A percentile compares a stretch with the other conserved stretches of the same genome.
Evolutionary conservation across 192 early-diverging fungal species (phyloP).

Genomic region (Geranomyces michiganensis): DNA sequence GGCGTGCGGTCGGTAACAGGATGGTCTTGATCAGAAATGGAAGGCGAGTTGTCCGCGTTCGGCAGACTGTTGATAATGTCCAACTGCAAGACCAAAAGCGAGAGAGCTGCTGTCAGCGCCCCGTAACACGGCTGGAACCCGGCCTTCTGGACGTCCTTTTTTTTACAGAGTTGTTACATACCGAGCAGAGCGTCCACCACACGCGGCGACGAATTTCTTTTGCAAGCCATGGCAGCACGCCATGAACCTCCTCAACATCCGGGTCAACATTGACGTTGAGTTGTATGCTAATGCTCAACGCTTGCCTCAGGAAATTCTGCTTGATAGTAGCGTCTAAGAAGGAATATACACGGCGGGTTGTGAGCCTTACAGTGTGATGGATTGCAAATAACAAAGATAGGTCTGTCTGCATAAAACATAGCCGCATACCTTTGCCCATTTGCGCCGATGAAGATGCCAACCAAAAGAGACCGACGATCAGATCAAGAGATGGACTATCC

Average conservation of each 20-base stretch:
- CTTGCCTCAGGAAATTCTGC: conserved; percentile 1
- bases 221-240: conserved; percentile 22
- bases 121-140: too few relatives aligned
- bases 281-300: background rate
- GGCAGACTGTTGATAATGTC: conserved; percentile 19
- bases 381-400: background rate
- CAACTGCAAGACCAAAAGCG: conserved; percentile 23
- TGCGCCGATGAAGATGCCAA: conserved; percentile 13
- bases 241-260: conserved; percentile 38
- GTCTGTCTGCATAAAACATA: background rate
- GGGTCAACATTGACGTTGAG: conserved; percentile 31
- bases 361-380: too few relatives aligned
- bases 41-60: background rate
- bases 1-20: conserved; percentile 21
- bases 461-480: conserved; percentile 17
- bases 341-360: background rate
- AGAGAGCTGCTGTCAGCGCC: too few relatives aligned
- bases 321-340: conserved; percentile 7
- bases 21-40: conserved; percentile 17
- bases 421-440: conserved; percentile 21
- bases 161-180: background rate
- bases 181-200: conserved; percentile 31
- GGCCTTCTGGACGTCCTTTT: too few relatives aligned
- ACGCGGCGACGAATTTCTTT: conserved; percentile 26
- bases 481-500: conserved; percentile 23